A percentile compares a stretch with the other conserved stretches of the same genome.
phyloP scores from a whole-genome alignment of 1,284 basidiomycete genomes.

The Athelia psychrophila region DNA sequence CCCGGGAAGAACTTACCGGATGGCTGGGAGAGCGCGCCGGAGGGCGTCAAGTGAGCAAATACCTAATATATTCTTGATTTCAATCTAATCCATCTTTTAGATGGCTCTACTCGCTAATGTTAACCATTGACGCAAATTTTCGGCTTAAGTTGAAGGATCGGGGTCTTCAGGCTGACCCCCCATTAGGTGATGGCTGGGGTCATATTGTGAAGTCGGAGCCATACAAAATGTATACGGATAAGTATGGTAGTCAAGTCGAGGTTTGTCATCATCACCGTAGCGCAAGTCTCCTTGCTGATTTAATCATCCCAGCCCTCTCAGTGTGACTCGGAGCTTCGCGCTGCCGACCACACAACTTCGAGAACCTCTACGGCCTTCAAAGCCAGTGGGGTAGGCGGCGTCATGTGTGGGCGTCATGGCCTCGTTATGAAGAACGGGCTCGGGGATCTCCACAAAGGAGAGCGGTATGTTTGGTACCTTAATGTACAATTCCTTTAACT shows the following conservation, averaged over 20 bases:
- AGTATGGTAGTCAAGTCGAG: conserved; percentile 2
- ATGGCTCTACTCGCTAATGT: conserved; percentile 9
- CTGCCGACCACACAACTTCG: neutral
- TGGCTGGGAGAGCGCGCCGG: conserved; percentile 15
- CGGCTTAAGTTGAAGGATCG: conserved; percentile 13
- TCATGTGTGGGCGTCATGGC: conserved; percentile 12
- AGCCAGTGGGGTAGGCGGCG: conserved; percentile 12
- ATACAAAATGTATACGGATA: conserved; percentile 9
- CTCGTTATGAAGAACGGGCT: conserved; percentile 10
- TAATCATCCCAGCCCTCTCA: neutral
- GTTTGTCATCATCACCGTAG: conserved; percentile 1
- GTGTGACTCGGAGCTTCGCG: neutral
- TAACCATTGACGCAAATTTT: conserved; percentile 22
- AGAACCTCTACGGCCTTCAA: neutral
- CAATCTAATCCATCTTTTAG: no score
- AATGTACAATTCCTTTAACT: neutral
- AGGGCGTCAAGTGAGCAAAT: conserved; percentile 12
- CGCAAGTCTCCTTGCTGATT: neutral
- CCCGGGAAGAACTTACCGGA: conserved; percentile 20
- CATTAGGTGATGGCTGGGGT: conserved; percentile 10
- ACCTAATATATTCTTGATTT: no score
- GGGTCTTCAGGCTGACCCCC: conserved; percentile 4
- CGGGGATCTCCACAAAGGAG: conserved; percentile 15
- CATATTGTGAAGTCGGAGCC: conserved; percentile 16
- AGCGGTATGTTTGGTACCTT: conserved; percentile 1